Evolutionary conservation across 1,139 yeast species (phyloP), one percentile per base, ranked within the genome.

Genomic region (Taiozyma sp.): DNA sequence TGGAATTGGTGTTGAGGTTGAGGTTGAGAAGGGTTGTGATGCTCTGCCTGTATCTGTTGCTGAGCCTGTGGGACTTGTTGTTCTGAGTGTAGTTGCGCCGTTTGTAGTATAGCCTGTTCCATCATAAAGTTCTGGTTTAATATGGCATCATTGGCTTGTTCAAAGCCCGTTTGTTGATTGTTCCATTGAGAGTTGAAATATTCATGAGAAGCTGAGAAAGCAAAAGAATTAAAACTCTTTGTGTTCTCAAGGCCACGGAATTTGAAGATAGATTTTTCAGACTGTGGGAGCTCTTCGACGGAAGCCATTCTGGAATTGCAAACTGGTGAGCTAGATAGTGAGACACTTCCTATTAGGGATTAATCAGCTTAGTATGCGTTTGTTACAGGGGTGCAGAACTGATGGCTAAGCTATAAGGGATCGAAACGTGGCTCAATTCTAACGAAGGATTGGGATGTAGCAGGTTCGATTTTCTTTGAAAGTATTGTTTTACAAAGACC

Each of bases 251-350:
- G 7, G 8, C n/a, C 14, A 10, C 34, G 35, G 30, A 40, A 39
- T 47, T 50, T 54, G 42, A 49, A 45, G 29, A 40, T 40, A 22
- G 30, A 40, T 22, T 40, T 16, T 29, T 55, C 56, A 19, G 48
- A 42, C 16, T 50, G 51, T 10, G 53, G 50, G 45, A 44, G 51
- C 10, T 57, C 59, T 41, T 56, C 58, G 6, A 54, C 54, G 5
- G 59, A 56, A 2, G 58, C 46, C 60, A 56, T 56, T 44, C 41
- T 37, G 10, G 19, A 22, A 10, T 37, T 37, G 26, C 6, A 21
- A 37, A 37, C 4, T 6, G 14, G 34, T 30, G n/a, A 6, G 35
- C 6, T 9, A 30, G 34, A 30, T 30, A 13, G 34, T 30, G 35
- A 13, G 35, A 32, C 19, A 13, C 14, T n/a, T 32, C n/a, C 11